Base-by-base conservation (phyloP, 1,284 basidiomycete species). In the Rhodotorula mucilaginosa region DNA sequence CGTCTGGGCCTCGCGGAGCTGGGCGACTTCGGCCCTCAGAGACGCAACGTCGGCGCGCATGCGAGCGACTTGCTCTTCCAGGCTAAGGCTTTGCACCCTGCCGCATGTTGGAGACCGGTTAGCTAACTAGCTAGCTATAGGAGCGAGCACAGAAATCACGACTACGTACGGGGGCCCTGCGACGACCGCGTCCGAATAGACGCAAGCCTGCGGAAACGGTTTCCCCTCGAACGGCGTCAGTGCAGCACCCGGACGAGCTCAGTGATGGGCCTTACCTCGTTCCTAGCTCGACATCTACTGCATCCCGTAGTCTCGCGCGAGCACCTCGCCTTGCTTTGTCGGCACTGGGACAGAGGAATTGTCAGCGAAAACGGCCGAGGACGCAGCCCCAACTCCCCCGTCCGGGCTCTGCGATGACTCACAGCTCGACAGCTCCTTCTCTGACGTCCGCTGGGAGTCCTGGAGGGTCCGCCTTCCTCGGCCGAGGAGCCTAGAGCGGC, bases 291-390 rank as follows among this genome's bases (percentile, higher is more conserved):
- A 31, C 66, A 67, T 10, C 39, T 57, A 7, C 18, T 23, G 60
- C 66, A 67, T 23, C 48, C 46, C 39, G 39, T 44, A n/a, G 29
- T 10, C 47, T 62, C 66, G 21, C 66, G 47, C n/a, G 54, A 49
- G 60, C 66, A 67, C 47, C 58, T 58, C 3, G 15, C 29, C 54
- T 67, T 67, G 52, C 60, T 31, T 16, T 34, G n/a, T 8, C 66
- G 34, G 48, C 66, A 67, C 66, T 67, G 65, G 15, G 2, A 10
- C 39, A 44, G 39, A 44, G 39, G 39, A 10, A 44, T 44, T 44
- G 39, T 44, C 39, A 44, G 39, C 39, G 39, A 44, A 44, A 44
- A 44, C 39, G 39, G 39, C 39, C 10, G 39, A 44, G 39, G 39
- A 13, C 10, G 2, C 10, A 13, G 12, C 39, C 12, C 39, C 10